Percentiles rank a stretch among this genome's conserved stretches.
Conservation (phyloP, 1,284 basidiomycete species). For the Trametes sp. region DNA sequence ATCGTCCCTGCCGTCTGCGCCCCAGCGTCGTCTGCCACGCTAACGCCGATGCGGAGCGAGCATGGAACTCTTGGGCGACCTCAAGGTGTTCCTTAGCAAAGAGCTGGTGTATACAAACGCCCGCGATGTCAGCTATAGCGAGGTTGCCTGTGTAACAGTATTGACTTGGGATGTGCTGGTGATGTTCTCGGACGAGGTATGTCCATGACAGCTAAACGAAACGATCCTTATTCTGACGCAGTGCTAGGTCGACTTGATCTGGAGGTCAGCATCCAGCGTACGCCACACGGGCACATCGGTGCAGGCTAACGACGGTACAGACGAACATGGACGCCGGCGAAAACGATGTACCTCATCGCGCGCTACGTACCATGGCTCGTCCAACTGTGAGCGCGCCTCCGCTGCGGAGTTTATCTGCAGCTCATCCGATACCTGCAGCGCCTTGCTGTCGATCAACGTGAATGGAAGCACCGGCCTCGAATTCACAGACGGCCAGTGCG, state of each 20-base stretch:
- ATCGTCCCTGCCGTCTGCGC: background rate
- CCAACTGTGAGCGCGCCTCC: slow-evolving; percentile 38
- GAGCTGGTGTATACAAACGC: slow-evolving; percentile 16
- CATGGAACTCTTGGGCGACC: background rate
- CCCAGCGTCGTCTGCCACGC: background rate
- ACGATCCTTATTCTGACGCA: background rate
- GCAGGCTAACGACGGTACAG: slow-evolving; percentile 11
- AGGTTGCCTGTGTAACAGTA: slow-evolving; percentile 27
- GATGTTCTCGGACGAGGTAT: slow-evolving; percentile 30
- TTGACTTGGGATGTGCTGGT: slow-evolving; percentile 31
- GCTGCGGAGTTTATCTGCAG: too few relatives aligned
- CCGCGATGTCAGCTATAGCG: slow-evolving; percentile 29
- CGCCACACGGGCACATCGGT: background rate
- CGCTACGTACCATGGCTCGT: slow-evolving; percentile 38
- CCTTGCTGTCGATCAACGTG: slow-evolving; percentile 34
- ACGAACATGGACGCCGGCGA: slow-evolving; percentile 33
- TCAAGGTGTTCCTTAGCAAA: slow-evolving; percentile 7
- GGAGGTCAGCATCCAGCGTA: slow-evolving; percentile 18
- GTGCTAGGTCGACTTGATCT: slow-evolving; percentile 24
- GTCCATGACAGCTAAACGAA: background rate
- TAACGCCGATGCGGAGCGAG: background rate
- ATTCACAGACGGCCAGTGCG: slow-evolving; percentile 32
- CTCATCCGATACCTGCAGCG: slow-evolving; percentile 16
- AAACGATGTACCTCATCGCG: slow-evolving; percentile 33
- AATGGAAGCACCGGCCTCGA: slow-evolving; percentile 35